These are phyloP conservation scores for Termitomyces sp. DNA, from an alignment of 768 basidiomycete genomes.

Conservation along the genomic window DNA sequence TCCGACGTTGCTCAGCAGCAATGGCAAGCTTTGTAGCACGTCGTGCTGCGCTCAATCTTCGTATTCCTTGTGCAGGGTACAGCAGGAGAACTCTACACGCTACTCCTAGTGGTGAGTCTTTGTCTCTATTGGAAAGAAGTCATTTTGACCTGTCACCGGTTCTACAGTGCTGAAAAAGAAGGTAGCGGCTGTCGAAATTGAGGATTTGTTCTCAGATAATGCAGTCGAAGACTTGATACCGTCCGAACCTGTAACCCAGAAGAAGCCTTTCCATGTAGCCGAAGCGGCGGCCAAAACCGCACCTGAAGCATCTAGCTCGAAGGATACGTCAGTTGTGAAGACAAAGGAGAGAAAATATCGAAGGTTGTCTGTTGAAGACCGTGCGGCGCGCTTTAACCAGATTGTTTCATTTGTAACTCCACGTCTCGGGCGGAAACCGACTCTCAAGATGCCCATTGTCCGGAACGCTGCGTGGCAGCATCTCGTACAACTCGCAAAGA, in stretches of 20 bases:
- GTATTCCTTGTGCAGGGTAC: background rate
- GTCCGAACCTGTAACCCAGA: background rate
- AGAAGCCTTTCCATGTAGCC: background rate
- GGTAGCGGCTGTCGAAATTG: conserved; percentile 3
- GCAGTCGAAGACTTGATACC: conserved; percentile 3
- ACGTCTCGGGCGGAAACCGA: background rate
- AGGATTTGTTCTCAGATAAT: conserved; percentile 10
- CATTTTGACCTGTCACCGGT: background rate
- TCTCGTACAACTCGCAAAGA: conserved; percentile 39
- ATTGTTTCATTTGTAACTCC: conserved; percentile 2
- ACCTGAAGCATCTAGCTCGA: background rate
- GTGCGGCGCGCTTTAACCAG: conserved; percentile 1
- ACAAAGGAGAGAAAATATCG: background rate
- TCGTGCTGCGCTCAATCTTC: background rate
- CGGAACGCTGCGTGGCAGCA: conserved; percentile 44
- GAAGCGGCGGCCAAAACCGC: background rate
- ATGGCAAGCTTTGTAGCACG: conserved; percentile 7
- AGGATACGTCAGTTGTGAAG: background rate
- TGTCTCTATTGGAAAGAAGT: background rate
- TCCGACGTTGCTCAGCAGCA: background rate
- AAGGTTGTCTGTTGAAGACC: background rate
- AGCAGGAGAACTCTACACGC: conserved; percentile 2
- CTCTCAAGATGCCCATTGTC: conserved; percentile 14
- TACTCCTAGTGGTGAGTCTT: conserved; percentile 7
- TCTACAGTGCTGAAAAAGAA: conserved; percentile 9